phyloP scores from a whole-genome alignment of 495 filamentous ascomycete species.

The Penicillium steckii region DNA sequence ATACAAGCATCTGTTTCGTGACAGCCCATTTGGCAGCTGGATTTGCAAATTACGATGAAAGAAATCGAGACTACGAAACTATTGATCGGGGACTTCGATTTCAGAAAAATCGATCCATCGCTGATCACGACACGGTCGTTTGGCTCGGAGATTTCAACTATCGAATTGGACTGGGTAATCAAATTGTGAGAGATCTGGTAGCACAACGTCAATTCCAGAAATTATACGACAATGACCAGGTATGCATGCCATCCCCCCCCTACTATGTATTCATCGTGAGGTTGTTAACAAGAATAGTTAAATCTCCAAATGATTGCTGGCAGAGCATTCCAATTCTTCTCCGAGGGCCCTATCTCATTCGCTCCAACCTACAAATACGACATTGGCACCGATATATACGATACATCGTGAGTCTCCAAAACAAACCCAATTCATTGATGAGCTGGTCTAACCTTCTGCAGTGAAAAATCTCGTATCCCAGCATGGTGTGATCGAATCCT shows the following conservation, averaged over 20 bases:
- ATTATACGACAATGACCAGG: slow-evolving; percentile 92
- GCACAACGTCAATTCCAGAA: slow-evolving; percentile 67
- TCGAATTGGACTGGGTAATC: slow-evolving; percentile 81
- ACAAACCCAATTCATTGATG: not conserved
- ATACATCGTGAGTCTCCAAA: slow-evolving; percentile 71
- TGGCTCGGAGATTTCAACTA: slow-evolving; percentile 99
- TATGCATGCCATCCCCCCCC: no score
- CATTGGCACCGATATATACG: slow-evolving; percentile 80
- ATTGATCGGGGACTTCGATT: slow-evolving; percentile 87
- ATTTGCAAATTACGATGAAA: slow-evolving; percentile 95
- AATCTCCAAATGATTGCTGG: slow-evolving; percentile 96
- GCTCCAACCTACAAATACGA: slow-evolving; percentile 96
- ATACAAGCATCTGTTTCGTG: slow-evolving; percentile 90
- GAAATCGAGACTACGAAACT: slow-evolving; percentile 89
- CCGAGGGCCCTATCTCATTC: slow-evolving; percentile 81
- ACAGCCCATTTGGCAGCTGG: slow-evolving; percentile 96
- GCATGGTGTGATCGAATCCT: slow-evolving; percentile 97
- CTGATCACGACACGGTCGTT: slow-evolving; percentile 91
- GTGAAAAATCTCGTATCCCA: slow-evolving; percentile 90
- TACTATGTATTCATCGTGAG: not conserved
- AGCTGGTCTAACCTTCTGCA: slow-evolving; percentile 21
- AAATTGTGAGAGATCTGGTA: slow-evolving; percentile 73
- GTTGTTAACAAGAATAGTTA: slow-evolving; percentile 50
- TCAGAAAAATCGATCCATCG: slow-evolving; percentile 83
- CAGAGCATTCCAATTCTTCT: slow-evolving; percentile 84